Percentiles rank a stretch among this genome's conserved stretches.
Conservation (phyloP, 345 rosid genomes). For the Heritiera littoralis region DNA sequence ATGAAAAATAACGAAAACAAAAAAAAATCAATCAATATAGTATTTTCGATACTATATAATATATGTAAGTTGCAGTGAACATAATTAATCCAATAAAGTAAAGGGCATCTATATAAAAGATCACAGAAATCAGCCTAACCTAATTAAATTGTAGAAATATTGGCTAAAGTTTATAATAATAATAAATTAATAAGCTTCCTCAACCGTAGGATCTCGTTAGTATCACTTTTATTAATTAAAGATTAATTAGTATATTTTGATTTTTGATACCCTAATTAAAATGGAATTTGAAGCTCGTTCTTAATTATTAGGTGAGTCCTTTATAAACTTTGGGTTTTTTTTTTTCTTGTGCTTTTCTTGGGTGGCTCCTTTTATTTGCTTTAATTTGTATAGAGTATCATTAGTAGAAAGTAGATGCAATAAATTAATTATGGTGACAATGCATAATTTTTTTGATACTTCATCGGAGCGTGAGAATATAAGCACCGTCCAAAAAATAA, state of each 20-base stretch:
- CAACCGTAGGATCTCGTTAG: not conserved
- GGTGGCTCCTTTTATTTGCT: not conserved
- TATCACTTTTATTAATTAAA: not conserved
- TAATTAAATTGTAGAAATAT: too few species aligned
- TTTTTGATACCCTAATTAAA: not conserved
- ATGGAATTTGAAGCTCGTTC: not conserved
- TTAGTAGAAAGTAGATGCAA: constrained; percentile 12
- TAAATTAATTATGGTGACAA: not conserved
- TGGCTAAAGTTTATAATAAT: too few species aligned
- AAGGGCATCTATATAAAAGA: too few species aligned
- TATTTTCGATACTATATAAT: too few species aligned
- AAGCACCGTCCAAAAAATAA: not conserved
- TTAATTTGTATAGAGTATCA: too few species aligned
- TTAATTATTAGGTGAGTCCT: constrained; percentile 3
- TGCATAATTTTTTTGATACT: constrained; percentile 7
- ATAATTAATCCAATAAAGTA: too few species aligned
- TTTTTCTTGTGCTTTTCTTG: not conserved
- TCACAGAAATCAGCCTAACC: too few species aligned
- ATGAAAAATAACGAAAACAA: too few species aligned
- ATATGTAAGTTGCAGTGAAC: too few species aligned
- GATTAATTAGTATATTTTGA: not conserved
- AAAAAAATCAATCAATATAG: too few species aligned
- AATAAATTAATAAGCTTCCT: too few species aligned
- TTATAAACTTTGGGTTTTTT: not conserved
- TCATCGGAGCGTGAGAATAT: not conserved